Conservation (phyloP, 1,139 yeast genomes). For the Tardiomyces depauwii region DNA sequence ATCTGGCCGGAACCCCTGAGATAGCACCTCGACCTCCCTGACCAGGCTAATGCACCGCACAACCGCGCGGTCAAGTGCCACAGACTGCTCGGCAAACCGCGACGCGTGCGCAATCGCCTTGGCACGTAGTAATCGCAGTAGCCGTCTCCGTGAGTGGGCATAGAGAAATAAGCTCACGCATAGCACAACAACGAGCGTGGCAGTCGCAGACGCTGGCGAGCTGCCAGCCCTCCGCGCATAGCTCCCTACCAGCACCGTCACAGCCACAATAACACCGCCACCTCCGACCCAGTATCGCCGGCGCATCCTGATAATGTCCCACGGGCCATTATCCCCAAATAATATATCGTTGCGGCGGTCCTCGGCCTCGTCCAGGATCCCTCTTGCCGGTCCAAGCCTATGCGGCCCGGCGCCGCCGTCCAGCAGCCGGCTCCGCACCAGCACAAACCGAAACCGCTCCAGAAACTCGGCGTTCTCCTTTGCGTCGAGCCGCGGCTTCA, state of each 20-base stretch:
- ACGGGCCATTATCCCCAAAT: constrained; percentile 19
- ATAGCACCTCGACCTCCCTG: constrained; percentile 28
- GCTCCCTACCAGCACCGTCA: constrained; percentile 19
- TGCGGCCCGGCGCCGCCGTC: constrained; percentile 21
- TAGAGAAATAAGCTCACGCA: constrained; percentile 21
- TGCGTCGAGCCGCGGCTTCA: constrained; percentile 17
- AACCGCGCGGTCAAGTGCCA: constrained; percentile 23
- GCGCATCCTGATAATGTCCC: constrained; percentile 16
- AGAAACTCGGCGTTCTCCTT: constrained; percentile 27
- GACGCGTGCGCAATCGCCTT: constrained; percentile 22
- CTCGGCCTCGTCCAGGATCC: constrained; percentile 7
- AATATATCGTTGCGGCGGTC: constrained; percentile 13
- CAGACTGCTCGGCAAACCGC: constrained; percentile 15
- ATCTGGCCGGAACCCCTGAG: constrained; percentile 23
- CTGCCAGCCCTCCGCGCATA: constrained; percentile 15
- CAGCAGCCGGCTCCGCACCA: constrained; percentile 33
- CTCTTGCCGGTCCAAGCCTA: constrained; percentile 7
- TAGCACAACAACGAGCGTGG: constrained; percentile 16
- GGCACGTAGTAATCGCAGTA: constrained; percentile 23
- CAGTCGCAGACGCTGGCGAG: constrained; percentile 2
- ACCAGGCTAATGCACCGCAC: constrained; percentile 23
- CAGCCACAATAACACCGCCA: constrained; percentile 26
- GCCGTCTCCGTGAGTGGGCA: constrained; percentile 25
- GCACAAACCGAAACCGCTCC: constrained; percentile 34
- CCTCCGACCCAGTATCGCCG: constrained; percentile 23